Conservation (phyloP, 139 green algal genomes). For the Chara braunii region DNA sequence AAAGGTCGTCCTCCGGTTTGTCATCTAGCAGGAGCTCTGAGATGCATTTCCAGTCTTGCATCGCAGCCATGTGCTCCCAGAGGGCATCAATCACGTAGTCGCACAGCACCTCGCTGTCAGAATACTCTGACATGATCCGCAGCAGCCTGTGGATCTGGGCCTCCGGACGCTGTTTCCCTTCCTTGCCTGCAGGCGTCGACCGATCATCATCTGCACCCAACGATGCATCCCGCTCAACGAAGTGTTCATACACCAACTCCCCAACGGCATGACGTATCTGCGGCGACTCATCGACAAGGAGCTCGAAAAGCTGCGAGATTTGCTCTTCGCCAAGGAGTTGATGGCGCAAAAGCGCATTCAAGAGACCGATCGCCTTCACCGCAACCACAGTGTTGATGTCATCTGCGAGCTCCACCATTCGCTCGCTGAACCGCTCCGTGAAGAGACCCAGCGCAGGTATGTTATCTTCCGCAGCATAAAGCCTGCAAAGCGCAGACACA, state of each 20-base stretch:
- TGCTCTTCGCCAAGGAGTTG: constrained; percentile 24
- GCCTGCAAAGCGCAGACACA: constrained; percentile 45
- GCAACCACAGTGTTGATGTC: constrained; percentile 61
- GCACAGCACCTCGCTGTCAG: neutral
- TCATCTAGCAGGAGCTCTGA: constrained; percentile 14
- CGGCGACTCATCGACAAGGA: constrained; percentile 25
- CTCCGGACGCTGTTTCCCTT: neutral
- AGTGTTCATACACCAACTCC: constrained; percentile 10
- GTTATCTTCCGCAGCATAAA: constrained; percentile 59
- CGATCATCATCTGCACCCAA: neutral
- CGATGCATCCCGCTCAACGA: neutral
- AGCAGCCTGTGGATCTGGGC: neutral
- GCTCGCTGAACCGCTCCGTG: constrained; percentile 60
- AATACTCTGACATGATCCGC: neutral
- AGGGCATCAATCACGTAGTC: constrained; percentile 9
- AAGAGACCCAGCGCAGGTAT: constrained; percentile 61
- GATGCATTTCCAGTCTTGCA: constrained; percentile 32
- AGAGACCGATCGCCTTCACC: constrained; percentile 67
- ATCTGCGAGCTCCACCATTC: constrained; percentile 74
- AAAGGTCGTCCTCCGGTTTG: constrained; percentile 15
- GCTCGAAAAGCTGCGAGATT: constrained; percentile 8
- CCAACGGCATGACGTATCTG: constrained; percentile 12
- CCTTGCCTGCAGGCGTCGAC: neutral
- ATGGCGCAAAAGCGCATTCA: constrained; percentile 18
- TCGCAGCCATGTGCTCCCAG: neutral